Evolutionary conservation across 306 rosid species (phyloP).

Genomic region (Rosa multiflora): DNA sequence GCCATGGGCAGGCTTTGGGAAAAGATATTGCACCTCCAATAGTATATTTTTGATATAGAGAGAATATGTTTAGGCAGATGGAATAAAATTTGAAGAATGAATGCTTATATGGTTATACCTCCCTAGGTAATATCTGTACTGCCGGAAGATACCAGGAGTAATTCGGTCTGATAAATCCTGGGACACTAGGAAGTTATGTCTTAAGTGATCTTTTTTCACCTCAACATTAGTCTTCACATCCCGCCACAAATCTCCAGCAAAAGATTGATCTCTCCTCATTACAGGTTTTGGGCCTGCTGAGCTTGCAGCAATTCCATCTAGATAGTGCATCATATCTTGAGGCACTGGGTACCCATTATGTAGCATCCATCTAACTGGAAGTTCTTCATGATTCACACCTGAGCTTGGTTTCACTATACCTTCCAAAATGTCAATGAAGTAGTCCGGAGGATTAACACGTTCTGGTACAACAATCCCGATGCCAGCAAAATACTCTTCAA

Average conservation of each 20-base stretch:
- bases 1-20: conserved; percentile 16
- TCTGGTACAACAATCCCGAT: conserved; percentile 73
- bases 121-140: conserved; percentile 71
- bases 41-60: not conserved
- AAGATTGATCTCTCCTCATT: conserved; percentile 44
- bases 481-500: conserved; percentile 76
- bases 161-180: conserved; percentile 64
- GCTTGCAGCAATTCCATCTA: conserved; percentile 53
- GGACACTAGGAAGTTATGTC: conserved; percentile 36
- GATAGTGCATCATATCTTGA: conserved; percentile 64
- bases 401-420: conserved; percentile 62
- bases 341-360: conserved; percentile 77
- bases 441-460: conserved; percentile 82
- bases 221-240: conserved; percentile 59
- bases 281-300: conserved; percentile 38
- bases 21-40: not conserved
- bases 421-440: conserved; percentile 76
- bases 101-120: conserved; percentile 37
- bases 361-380: conserved; percentile 85
- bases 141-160: conserved; percentile 66
- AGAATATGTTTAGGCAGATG: not conserved
- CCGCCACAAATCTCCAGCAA: conserved; percentile 60
- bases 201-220: conserved; percentile 37
- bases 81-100: conserved; percentile 7
- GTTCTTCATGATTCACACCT: conserved; percentile 55